Conservation (phyloP, 2,329 filamentous ascomycete species). For the Calonectria pauciramosa region DNA sequence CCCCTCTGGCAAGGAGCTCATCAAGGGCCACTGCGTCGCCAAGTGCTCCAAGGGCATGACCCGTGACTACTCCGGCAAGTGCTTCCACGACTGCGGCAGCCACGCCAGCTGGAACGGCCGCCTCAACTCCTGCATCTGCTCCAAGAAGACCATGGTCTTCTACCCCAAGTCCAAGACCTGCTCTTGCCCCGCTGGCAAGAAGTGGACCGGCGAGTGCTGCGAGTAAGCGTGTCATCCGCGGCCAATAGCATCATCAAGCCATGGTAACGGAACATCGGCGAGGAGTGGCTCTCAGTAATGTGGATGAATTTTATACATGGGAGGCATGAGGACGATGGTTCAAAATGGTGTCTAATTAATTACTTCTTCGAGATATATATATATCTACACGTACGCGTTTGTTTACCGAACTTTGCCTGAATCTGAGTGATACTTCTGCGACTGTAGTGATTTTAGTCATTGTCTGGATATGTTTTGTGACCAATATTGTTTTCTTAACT, state of each 20-base stretch:
- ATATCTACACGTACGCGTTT: no score
- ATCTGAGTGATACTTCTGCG: no score
- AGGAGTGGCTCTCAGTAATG: neutral
- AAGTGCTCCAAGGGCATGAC: neutral
- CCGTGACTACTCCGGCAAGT: neutral
- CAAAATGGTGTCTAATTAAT: neutral
- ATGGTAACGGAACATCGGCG: neutral
- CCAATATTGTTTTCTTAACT: no score
- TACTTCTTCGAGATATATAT: neutral
- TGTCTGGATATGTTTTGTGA: no score
- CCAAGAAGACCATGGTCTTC: conserved; percentile 7
- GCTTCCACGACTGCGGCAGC: neutral
- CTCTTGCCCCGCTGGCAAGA: neutral
- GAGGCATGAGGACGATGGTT: neutral
- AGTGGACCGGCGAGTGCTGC: neutral
- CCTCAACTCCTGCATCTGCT: neutral
- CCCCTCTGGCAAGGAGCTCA: neutral
- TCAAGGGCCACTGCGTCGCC: neutral
- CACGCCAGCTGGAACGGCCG: neutral
- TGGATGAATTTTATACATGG: neutral
- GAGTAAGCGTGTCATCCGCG: neutral
- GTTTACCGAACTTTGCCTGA: no score
- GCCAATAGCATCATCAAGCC: no score
- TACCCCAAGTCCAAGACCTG: neutral
- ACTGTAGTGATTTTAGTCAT: no score